A percentile compares a stretch with the other conserved stretches of the same genome.
These are phyloP conservation scores for Candida tallmaniae DNA, from an alignment of 805 yeast genomes.

Conservation along the genomic window DNA sequence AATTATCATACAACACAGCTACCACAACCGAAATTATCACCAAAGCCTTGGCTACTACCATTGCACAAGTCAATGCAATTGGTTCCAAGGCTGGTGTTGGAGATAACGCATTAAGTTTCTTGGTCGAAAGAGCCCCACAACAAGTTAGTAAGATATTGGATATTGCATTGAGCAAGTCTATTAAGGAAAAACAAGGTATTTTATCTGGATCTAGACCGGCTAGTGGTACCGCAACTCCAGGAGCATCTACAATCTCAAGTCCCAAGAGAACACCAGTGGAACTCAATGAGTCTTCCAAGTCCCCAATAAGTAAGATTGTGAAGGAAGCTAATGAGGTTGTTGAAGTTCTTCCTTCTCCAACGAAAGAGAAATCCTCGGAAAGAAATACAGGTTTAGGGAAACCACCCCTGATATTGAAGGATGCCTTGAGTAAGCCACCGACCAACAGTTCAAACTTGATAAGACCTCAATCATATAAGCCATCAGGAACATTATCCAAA, in stretches of 20 bases:
- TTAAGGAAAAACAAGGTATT: slow-evolving; percentile 39
- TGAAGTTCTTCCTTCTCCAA: background rate
- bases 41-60: slow-evolving; percentile 88
- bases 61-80: slow-evolving; percentile 83
- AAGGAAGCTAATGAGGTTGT: slow-evolving; percentile 5
- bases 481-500: slow-evolving; percentile 3
- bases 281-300: background rate
- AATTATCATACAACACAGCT: slow-evolving; percentile 66
- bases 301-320: slow-evolving; percentile 1
- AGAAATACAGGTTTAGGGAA: slow-evolving; percentile 8
- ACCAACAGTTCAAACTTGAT: background rate
- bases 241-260: slow-evolving; percentile 13
- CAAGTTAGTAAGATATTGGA: slow-evolving; percentile 75
- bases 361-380: background rate
- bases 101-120: slow-evolving; percentile 71
- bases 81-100: slow-evolving; percentile 81
- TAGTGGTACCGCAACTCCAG: slow-evolving; percentile 20
- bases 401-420: slow-evolving; percentile 20
- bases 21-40: slow-evolving; percentile 82
- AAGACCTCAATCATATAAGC: background rate
- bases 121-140: slow-evolving; percentile 77
- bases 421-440: background rate
- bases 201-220: slow-evolving; percentile 15
- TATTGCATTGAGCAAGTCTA: slow-evolving; percentile 77
- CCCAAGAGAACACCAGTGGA: slow-evolving; percentile 9